These are phyloP conservation scores for Gracilaria caudata DNA, from an alignment of 23 red algal genomes.

Conservation along the genomic window DNA sequence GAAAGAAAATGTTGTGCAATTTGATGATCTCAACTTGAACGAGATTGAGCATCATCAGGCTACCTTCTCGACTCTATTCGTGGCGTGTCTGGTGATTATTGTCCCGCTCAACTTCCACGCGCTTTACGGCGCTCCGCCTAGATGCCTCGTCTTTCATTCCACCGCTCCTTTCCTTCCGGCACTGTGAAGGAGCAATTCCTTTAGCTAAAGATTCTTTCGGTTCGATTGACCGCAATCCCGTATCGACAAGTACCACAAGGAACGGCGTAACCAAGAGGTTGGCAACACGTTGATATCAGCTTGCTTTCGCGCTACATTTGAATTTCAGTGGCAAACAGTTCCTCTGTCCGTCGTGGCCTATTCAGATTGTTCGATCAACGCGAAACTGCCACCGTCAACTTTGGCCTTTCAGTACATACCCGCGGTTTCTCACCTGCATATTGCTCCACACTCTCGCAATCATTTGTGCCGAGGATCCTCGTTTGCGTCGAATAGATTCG, in stretches of 20 bases:
- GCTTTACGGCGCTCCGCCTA: no score
- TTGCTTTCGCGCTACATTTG: background rate
- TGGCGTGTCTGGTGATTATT: no score
- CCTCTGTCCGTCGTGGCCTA: constrained; percentile 3
- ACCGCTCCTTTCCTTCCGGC: no score
- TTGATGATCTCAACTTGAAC: background rate
- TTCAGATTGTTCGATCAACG: constrained; percentile 1
- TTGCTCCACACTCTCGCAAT: background rate
- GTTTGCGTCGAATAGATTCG: background rate
- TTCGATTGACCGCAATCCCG: background rate
- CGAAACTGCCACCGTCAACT: background rate
- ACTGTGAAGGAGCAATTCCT: no score
- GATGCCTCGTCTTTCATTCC: no score
- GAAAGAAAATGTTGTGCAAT: background rate
- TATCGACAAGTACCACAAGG: no score
- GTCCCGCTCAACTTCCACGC: no score
- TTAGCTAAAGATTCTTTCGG: no score
- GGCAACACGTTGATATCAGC: no score
- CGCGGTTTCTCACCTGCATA: background rate
- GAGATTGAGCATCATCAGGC: background rate
- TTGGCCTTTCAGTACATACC: background rate
- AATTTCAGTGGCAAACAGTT: background rate
- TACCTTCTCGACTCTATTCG: no score
- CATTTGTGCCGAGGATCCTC: background rate
- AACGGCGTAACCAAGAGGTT: no score